Evolutionary conservation across 228 moss, liverwort and hornwort genomes (phyloP).

Genomic region (Sphagnum fallax): DNA sequence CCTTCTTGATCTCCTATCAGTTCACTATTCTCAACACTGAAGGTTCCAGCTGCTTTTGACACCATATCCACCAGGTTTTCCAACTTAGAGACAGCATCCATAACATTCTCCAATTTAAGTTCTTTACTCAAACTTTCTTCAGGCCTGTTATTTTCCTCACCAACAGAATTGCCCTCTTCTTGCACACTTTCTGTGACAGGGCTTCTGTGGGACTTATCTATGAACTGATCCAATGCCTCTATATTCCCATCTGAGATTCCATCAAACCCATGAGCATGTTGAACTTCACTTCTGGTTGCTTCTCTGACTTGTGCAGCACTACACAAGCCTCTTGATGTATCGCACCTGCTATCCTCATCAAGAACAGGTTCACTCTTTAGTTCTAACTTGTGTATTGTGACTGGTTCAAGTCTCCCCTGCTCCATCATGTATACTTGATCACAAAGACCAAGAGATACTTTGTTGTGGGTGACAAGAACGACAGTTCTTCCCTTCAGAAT

Average conservation of each 20-base stretch:
- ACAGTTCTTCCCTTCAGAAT: slow-evolving; percentile 68
- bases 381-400: background rate
- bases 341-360: background rate
- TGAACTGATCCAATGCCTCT: background rate
- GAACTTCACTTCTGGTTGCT: too few relatives aligned
- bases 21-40: background rate
- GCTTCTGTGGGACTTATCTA: background rate
- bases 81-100: background rate
- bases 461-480: slow-evolving; percentile 85
- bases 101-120: slow-evolving; percentile 10
- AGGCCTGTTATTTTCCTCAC: slow-evolving; percentile 11
- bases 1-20: slow-evolving; percentile 1
- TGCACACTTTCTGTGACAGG: background rate
- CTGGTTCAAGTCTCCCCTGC: slow-evolving; percentile 28
- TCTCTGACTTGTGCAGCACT: background rate
- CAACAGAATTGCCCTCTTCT: slow-evolving; percentile 7
- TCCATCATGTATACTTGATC: slow-evolving; percentile 64
- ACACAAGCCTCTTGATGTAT: background rate
- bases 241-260: background rate
- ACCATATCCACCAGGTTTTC: background rate
- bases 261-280: background rate
- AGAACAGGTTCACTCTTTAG: background rate
- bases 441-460: slow-evolving; percentile 57
- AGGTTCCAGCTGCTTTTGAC: slow-evolving; percentile 1
- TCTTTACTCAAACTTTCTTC: slow-evolving; percentile 1